Base-by-base conservation (phyloP, 345 rosid species). In the Eucalyptus marginata region DNA sequence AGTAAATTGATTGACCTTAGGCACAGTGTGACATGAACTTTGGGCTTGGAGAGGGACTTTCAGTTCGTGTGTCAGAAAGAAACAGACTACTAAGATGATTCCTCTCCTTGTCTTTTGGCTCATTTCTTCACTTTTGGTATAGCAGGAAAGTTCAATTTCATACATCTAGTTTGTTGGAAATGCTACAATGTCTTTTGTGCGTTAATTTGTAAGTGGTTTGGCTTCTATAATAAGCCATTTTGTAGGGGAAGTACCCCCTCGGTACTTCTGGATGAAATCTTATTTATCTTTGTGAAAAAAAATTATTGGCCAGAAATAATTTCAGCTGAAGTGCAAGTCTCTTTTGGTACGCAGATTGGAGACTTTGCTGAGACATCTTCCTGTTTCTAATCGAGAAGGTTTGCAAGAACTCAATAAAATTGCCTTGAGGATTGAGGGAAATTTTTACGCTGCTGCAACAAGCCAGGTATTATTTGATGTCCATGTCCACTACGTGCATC, bases 381-480 rank as follows among this genome's bases (percentile, higher is more conserved):
- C 96, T 46, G 91, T 91, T 91, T 93, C 98, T 92, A 95, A 95
- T 13, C 90, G 92, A 43, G 98, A 96, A 36, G 99, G 96, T 87
- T 86, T 95, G 13, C 91, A 90, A 76, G 98, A 95, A 90, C 96
- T 96, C 71, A 94, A 91, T 90, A 95, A 96, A 90, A 93, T 96
- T 88, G 99, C 97, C 86, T 92, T 88, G 66, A 92, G 96, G 89
- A 95, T 95, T 50, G 99, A 98, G 95, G 97, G 95, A 88, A 96
- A 93, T 91, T 93, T 91, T 86, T 98, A 91, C 88, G 90, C 91
- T 24, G 94, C 93, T 85, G 99, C 98, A 86, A 68, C 86, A 85
- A 93, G 92, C 92, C 95, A 91, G 99, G 99, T 97, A 91, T 62
- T 17, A 31, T 54, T 6, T 58, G 44, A 46, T 51, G 43, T 8